Conservation (phyloP, 768 basidiomycete species). For the Exsudoporus frostii region DNA sequence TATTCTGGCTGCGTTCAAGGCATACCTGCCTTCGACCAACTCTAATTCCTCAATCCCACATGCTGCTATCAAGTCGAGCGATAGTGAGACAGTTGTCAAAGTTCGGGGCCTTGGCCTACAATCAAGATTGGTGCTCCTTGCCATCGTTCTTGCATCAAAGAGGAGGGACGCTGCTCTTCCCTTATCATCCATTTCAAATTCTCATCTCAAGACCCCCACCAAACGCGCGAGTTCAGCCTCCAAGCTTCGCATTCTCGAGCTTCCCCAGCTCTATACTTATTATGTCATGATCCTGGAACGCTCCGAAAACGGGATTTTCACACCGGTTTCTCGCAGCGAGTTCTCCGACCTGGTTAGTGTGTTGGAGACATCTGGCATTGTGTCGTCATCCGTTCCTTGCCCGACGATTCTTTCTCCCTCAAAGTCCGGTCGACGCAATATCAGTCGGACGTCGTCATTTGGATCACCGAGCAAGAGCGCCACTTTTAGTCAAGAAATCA, state of each 20-base stretch:
- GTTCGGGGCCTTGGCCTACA: conserved; percentile 71
- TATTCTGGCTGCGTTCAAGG: conserved; percentile 72
- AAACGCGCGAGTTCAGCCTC: conserved; percentile 49
- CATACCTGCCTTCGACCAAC: conserved; percentile 49
- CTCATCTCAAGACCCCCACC: conserved; percentile 39
- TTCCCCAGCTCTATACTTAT: conserved; percentile 59
- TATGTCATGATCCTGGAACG: conserved; percentile 60
- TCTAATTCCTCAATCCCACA: conserved; percentile 13
- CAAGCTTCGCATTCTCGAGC: conserved; percentile 46
- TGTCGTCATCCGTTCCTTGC: conserved; percentile 38
- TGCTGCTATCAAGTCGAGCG: conserved; percentile 25
- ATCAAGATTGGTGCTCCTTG: conserved; percentile 65
- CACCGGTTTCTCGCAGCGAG: conserved; percentile 69
- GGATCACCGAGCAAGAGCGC: conserved; percentile 29
- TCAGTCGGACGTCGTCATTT: conserved; percentile 61
- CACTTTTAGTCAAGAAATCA: conserved; percentile 42
- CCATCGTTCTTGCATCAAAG: conserved; percentile 60
- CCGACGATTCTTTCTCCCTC: conserved; percentile 36
- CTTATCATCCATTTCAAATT: conserved; percentile 38
- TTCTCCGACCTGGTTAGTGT: conserved; percentile 70
- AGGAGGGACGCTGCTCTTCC: conserved; percentile 57
- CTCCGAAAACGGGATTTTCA: conserved; percentile 51
- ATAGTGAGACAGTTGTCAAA: conserved; percentile 64
- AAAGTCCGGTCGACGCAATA: conserved; percentile 47
- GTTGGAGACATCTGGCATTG: conserved; percentile 70